phyloP scores from a whole-genome alignment of 768 basidiomycete genomes.

The Amanita fuliginea region DNA sequence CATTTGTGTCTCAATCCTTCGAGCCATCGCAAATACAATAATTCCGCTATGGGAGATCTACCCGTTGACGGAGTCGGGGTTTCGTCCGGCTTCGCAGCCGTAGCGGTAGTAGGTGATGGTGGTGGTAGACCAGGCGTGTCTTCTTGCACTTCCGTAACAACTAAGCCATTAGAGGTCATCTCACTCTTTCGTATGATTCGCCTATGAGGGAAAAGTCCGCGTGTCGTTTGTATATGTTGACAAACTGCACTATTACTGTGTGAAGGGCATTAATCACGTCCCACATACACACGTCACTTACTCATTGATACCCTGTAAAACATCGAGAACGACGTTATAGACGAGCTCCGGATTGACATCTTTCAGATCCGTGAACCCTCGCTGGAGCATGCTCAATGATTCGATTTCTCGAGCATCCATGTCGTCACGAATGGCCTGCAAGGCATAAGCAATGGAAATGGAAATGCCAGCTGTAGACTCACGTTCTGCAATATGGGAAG shows the following conservation, averaged over 20 bases:
- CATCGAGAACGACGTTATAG: slow-evolving; percentile 81
- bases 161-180: slow-evolving; percentile 75
- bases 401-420: slow-evolving; percentile 87
- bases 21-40: slow-evolving; percentile 96
- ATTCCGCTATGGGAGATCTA: slow-evolving; percentile 87
- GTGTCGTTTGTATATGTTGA: slow-evolving; percentile 75
- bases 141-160: slow-evolving; percentile 76
- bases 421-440: slow-evolving; percentile 64
- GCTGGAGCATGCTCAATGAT: slow-evolving; percentile 77
- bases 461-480: slow-evolving; percentile 15
- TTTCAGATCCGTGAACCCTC: slow-evolving; percentile 82
- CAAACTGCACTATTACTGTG: slow-evolving; percentile 69
- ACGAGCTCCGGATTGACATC: slow-evolving; percentile 77
- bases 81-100: slow-evolving; percentile 22
- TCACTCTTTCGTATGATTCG: slow-evolving; percentile 71
- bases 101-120: slow-evolving; percentile 11
- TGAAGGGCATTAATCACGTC: neutral
- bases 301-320: slow-evolving; percentile 88
- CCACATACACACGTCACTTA: slow-evolving; percentile 26
- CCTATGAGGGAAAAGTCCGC: slow-evolving; percentile 71
- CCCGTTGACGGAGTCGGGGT: slow-evolving; percentile 28
- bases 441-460: neutral
- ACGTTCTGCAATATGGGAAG: slow-evolving; percentile 73
- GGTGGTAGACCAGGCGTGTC: slow-evolving; percentile 43
- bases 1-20: slow-evolving; percentile 87